Base-by-base conservation (phyloP, 106 monocot species). In the Platanthera guangdongensis region DNA sequence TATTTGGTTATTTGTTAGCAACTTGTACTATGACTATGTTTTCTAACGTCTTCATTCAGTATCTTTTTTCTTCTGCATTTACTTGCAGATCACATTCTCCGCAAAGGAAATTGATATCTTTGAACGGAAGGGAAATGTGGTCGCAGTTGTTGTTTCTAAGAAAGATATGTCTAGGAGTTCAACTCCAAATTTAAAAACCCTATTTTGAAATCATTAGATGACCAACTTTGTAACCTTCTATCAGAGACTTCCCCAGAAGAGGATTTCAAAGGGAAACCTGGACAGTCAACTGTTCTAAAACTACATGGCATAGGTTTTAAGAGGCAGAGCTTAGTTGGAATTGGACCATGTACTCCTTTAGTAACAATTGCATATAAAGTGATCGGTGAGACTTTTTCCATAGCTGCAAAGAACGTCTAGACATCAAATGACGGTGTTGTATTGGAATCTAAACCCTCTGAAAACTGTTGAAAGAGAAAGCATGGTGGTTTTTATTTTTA, bases 91-190 rank as follows among this genome's bases (percentile, higher is more conserved):
- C 52, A 57, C 85, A 12, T 96, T 96, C 73, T 84, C 85, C 11
- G 89, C 93, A 3, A 90, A 87, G 68, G 95, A 96, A 3, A 81
- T 93, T 74, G 87, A 93, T 77, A 77, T 87, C 32, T 71, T 77
- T 32, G 90, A 93, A 79, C 93, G 95, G 95, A 90, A 93, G 71
- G 92, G 95, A 57, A 93, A 96, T 75, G 78, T 96, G 18, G 93
- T 93, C 75, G 88, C 90, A 9, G 81, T 96, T 50, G 95, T 85
- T 5, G 85, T 96, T n/a, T 83, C 93, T 0, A 90, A 96, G 74
- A 90, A 96, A 62, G 92, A 96, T 77, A 80, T 93, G 87, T 79
- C 85, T 1, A 93, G 86, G 80, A 85, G 85, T 72, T 78, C 92
- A 4, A 77, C 89, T 63, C 95, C 30, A 88, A 93, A 51, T 96